Conservation (phyloP, 2,329 filamentous ascomycete genomes). For the Aspergillus sp. region DNA sequence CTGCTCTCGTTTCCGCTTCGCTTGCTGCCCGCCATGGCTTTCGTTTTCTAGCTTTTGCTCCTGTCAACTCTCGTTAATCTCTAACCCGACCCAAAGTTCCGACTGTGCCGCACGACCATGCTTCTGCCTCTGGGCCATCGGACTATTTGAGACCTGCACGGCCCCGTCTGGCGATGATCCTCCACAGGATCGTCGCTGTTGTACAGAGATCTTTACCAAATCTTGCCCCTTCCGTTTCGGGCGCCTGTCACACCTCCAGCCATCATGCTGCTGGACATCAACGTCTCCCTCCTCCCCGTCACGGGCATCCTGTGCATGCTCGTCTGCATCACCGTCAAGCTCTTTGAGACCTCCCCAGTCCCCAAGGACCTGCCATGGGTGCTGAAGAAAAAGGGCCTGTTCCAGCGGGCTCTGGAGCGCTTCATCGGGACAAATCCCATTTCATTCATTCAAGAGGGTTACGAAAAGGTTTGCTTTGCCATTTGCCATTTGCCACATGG, state of each 20-base stretch:
- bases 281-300: constrained; percentile 5
- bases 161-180: constrained; percentile 14
- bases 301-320: constrained; percentile 12
- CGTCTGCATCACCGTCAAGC: constrained; percentile 19
- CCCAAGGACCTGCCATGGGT: constrained; percentile 20
- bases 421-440: constrained; percentile 22
- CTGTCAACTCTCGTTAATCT: neutral
- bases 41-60: neutral
- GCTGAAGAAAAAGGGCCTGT: constrained; percentile 15
- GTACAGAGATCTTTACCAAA: constrained; percentile 4
- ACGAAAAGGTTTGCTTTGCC: constrained; percentile 14
- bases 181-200: constrained; percentile 6
- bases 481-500: too few relatives aligned
- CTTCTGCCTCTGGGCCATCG: neutral
- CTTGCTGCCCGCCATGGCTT: neutral
- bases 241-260: neutral
- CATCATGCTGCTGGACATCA: constrained; percentile 16
- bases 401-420: constrained; percentile 19
- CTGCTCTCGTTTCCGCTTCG: neutral
- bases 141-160: constrained; percentile 14
- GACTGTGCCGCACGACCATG: neutral
- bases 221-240: constrained; percentile 1
- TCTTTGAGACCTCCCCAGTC: constrained; percentile 20
- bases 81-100: neutral
- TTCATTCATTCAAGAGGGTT: constrained; percentile 20